Percentiles rank a stretch among this genome's conserved stretches.
phyloP scores from a whole-genome alignment of 2,329 filamentous ascomycete species.

The Alternaria longipes region DNA sequence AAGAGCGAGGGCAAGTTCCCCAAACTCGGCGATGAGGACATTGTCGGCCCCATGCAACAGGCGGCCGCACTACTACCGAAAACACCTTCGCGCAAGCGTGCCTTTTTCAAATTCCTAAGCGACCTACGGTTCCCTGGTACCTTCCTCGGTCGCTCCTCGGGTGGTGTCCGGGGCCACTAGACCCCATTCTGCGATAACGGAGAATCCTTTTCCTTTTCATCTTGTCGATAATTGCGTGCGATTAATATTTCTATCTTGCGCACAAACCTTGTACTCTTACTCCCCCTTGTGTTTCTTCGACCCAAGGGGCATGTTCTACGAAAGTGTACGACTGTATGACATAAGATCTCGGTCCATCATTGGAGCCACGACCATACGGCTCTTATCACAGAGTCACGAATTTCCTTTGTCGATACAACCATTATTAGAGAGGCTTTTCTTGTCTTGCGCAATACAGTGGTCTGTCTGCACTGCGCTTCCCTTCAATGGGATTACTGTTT shows the following conservation, averaged over 20 bases:
- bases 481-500: constrained; percentile 34
- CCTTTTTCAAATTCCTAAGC: constrained; percentile 51
- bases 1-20: constrained; percentile 82
- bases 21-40: constrained; percentile 86
- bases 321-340: constrained; percentile 53
- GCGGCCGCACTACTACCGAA: constrained; percentile 49
- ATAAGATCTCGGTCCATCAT: constrained; percentile 32
- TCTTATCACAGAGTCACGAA: constrained; percentile 45
- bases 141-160: constrained; percentile 43
- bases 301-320: constrained; percentile 35
- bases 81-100: constrained; percentile 49
- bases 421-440: constrained; percentile 33
- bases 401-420: constrained; percentile 44
- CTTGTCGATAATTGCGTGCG: constrained; percentile 45
- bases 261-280: constrained; percentile 44
- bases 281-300: constrained; percentile 22
- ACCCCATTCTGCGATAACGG: constrained; percentile 9
- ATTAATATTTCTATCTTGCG: constrained; percentile 35
- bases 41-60: constrained; percentile 83
- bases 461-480: constrained; percentile 24
- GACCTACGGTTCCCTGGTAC: constrained; percentile 50
- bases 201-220: constrained; percentile 18
- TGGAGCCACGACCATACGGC: constrained; percentile 40
- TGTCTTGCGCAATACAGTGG: constrained; percentile 22
- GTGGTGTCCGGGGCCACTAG: constrained; percentile 39